phyloP scores from a whole-genome alignment of 768 basidiomycete species.

The Pleurotus tuoliensis region DNA sequence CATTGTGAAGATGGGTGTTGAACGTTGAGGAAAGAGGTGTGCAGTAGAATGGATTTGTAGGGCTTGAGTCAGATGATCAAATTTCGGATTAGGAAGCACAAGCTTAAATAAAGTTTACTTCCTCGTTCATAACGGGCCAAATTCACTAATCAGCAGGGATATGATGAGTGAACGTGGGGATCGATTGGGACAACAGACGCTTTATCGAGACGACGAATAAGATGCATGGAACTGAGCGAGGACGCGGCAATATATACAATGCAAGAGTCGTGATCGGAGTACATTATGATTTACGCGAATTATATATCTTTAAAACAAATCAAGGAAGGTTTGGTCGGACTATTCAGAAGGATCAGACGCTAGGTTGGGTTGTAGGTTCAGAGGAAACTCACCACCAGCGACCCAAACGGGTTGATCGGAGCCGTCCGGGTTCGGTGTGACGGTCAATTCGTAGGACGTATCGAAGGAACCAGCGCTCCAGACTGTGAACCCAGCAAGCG shows the following conservation, averaged over 20 bases:
- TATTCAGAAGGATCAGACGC: neutral
- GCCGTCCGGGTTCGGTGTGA: constrained; percentile 44
- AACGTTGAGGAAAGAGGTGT: too few species aligned
- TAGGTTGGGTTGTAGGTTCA: neutral
- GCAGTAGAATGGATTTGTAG: too few species aligned
- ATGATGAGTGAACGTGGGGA: too few species aligned
- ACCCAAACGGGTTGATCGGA: constrained; percentile 43
- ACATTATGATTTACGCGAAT: too few species aligned
- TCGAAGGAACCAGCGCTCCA: constrained; percentile 54
- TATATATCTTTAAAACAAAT: neutral
- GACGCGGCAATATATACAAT: too few species aligned
- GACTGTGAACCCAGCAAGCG: constrained; percentile 46
- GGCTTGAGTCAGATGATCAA: too few species aligned
- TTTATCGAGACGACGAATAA: too few species aligned
- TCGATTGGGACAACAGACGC: too few species aligned
- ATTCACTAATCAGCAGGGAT: neutral
- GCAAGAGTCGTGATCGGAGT: too few species aligned
- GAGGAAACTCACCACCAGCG: constrained; percentile 29
- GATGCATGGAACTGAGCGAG: too few species aligned
- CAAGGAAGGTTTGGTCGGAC: constrained; percentile 23
- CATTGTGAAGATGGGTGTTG: neutral
- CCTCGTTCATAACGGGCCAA: neutral
- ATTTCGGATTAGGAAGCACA: too few species aligned
- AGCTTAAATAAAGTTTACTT: neutral
- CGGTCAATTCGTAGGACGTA: constrained; percentile 43